Percentiles rank a stretch among this genome's conserved stretches.
Conservation (phyloP, 192 early-diverging fungal species). For the Coemansia sp. region DNA sequence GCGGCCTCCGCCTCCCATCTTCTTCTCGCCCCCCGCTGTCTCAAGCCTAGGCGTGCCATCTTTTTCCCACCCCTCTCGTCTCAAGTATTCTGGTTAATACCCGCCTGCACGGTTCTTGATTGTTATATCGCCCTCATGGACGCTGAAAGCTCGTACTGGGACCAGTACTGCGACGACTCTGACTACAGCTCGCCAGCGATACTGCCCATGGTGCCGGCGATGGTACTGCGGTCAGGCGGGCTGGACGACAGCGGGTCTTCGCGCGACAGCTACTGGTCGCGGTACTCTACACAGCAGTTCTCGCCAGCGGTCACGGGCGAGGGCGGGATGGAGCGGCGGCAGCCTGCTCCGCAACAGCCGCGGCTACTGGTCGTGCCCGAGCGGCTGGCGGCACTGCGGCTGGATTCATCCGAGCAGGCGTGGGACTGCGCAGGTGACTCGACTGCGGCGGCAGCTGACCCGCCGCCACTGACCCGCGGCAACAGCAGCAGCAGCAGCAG, state of each 20-base stretch:
- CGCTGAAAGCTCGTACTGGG: conserved; percentile 37
- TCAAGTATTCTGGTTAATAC: no score
- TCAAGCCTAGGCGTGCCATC: no score
- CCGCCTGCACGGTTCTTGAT: no score
- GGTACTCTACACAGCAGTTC: conserved; percentile 16
- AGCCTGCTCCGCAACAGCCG: conserved; percentile 8
- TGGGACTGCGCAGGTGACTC: not conserved
- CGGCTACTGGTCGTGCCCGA: conserved; percentile 37
- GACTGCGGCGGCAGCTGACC: not conserved
- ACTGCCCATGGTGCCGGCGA: not conserved
- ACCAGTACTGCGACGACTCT: conserved; percentile 23
- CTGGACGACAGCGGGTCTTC: conserved; percentile 11
- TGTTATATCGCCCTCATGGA: conserved; percentile 5
- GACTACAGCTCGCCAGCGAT: conserved; percentile 6
- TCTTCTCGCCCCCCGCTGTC: no score
- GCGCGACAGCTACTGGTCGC: conserved; percentile 46
- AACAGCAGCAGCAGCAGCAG: not conserved
- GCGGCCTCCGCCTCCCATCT: no score
- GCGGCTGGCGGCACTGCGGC: conserved; percentile 18
- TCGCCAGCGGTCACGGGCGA: no score
- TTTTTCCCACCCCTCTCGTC: no score
- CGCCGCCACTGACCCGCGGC: not conserved
- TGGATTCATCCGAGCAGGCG: not conserved
- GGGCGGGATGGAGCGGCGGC: conserved; percentile 2
- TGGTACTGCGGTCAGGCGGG: not conserved